Evolutionary conservation across 306 rosid genomes (phyloP).

Genomic region (Rubus parviflorus): DNA sequence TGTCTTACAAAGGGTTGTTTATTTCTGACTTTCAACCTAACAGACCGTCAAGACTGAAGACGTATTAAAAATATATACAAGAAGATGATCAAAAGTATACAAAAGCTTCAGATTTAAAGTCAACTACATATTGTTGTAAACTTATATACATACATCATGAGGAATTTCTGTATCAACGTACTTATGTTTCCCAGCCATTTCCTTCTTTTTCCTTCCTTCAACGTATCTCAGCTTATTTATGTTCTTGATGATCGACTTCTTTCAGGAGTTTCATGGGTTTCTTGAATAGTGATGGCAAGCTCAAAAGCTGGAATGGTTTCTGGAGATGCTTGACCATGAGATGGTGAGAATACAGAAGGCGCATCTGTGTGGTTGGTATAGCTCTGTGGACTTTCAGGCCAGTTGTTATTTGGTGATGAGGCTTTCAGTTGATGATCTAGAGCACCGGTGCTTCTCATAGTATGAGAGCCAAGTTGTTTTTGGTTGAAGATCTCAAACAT

Average conservation of each 20-base stretch:
- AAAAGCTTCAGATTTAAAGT: too few species aligned
- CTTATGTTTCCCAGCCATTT: too few species aligned
- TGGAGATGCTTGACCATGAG: not conserved
- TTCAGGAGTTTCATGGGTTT: not conserved
- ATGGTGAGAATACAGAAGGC: not conserved
- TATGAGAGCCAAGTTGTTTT: conserved; percentile 2
- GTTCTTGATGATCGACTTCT: not conserved
- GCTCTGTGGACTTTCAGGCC: not conserved
- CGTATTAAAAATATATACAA: too few species aligned
- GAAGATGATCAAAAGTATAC: too few species aligned
- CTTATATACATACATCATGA: too few species aligned
- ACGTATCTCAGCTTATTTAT: not conserved
- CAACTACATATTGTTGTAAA: too few species aligned
- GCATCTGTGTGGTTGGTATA: not conserved
- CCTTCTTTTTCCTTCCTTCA: not conserved
- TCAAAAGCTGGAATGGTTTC: not conserved
- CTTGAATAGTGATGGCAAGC: not conserved
- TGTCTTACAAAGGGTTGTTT: too few species aligned
- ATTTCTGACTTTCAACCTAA: too few species aligned
- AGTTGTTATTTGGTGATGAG: not conserved
- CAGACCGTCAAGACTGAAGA: too few species aligned
- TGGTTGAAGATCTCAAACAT: conserved; percentile 21
- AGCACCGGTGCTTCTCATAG: not conserved
- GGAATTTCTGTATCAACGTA: too few species aligned
- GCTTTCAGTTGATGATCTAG: not conserved